phyloP scores from a whole-genome alignment of 192 early-diverging fungal species.

The Obelidium mucronatum region DNA sequence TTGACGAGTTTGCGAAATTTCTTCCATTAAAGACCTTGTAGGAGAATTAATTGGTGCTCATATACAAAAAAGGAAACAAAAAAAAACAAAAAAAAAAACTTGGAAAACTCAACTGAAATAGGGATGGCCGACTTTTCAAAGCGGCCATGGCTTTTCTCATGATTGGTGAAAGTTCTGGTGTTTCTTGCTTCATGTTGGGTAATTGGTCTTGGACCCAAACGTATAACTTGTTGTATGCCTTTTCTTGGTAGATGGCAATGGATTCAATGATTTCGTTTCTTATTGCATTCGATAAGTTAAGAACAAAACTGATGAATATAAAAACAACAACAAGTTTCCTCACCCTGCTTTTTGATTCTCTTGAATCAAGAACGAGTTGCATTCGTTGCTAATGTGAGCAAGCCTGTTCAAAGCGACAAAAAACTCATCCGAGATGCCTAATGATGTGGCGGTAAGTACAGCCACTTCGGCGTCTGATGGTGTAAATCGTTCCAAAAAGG shows the following conservation, averaged over 20 bases:
- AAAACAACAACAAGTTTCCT: too few species aligned
- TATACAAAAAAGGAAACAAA: too few species aligned
- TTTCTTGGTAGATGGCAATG: conserved; percentile 72
- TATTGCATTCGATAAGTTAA: too few species aligned
- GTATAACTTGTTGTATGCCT: conserved; percentile 77
- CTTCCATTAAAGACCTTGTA: conserved; percentile 76
- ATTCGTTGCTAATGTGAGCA: conserved; percentile 75
- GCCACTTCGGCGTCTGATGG: conserved; percentile 71
- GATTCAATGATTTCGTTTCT: conserved; percentile 77
- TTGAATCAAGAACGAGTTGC: conserved; percentile 74
- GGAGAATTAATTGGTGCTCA: too few species aligned
- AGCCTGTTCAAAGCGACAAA: conserved; percentile 75
- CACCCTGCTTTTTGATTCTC: conserved; percentile 81
- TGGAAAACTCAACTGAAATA: too few species aligned
- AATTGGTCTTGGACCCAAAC: conserved; percentile 73
- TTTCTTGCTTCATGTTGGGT: conserved; percentile 69
- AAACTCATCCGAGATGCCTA: conserved; percentile 64
- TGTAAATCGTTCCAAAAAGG: conserved; percentile 75
- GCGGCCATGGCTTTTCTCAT: conserved; percentile 72
- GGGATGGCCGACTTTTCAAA: conserved; percentile 72
- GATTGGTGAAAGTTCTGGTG: conserved; percentile 69
- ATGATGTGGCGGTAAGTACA: conserved; percentile 59
- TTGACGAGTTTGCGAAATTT: conserved; percentile 72
- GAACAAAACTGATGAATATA: too few species aligned
- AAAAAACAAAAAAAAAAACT: too few species aligned